Evolutionary conservation across 495 filamentous ascomycete species (phyloP), one percentile per base, ranked within the genome.

Genomic region (Xylaria grammica): DNA sequence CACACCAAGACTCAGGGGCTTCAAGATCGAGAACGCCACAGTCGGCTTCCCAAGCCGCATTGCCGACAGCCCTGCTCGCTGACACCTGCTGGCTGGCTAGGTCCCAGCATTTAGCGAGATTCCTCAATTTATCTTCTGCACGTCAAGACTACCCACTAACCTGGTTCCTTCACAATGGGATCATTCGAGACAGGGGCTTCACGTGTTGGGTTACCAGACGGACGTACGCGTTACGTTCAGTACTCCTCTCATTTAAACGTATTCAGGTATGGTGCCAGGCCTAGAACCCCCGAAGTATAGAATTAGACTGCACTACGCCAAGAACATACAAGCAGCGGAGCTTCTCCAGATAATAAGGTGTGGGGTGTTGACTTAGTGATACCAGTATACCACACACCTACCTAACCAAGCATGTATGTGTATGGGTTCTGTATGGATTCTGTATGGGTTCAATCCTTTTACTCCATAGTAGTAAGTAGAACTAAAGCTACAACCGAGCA

Each of bases 11-110:
- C 20, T 48, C 19, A 48, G 11, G n/a, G 45, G 45, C n/a, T 36
- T 24, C 19, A 48, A 42, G 7, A 20, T 10, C 15, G 10, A 3
- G 24, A 40, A 26, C 52, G 52, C 54, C 54, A 57, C 54, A 30
- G 54, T 45, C 54, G 54, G 54, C 54, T 57, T 36, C 6, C 13
- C 32, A 57, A 57, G 36, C 54, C 54, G 54, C 11, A 24, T 44
- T 57, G 54, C 54, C 54, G 54, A 15, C 6, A 57, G 2, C 54
- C 22, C 38, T 57, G 38, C 34, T 55, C 40, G 40, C 40, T 17
- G 8, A 17, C 40, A 15, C 13, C 45, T 26, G 38, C 24, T 36
- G 8, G 24, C 38, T 29, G 11, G 24, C n/a, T n/a, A n/a, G 5
- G 10, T 1, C 38, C 36, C 38, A 55, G 52, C 51, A 17, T 24